Base-by-base conservation (phyloP, 73 alveolate genomes). In the Paramecium sonneborni region DNA sequence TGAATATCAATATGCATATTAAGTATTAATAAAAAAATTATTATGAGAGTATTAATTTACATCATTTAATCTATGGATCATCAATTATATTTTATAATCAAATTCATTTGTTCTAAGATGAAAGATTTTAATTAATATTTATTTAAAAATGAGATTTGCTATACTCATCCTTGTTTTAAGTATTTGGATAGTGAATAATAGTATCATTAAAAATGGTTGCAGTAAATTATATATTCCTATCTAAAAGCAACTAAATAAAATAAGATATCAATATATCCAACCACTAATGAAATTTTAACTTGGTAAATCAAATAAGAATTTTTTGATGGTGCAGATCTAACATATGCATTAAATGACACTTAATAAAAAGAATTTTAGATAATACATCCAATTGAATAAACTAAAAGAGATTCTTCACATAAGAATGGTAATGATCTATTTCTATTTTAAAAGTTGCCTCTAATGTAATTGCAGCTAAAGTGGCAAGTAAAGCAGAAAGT, bases 291-390 rank as follows among this genome's bases (percentile, higher is more conserved):
- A 15, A 21, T 38, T 72, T 72, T 72, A 37, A 20, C 35, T 5
- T 72, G 86, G 41, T 9, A 58, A 18, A 3, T 7, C 2, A 58
- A 34, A 72, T 72, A 58, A 3, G 86, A 35, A 3, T 72, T 72
- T 38, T 72, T 72, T 72, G 86, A 72, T 20, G 86, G 86, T 8
- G 58, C 55, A n/a, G 86, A 72, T 38, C 32, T 72, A 20, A 72
- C 86, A 14, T 72, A 72, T 15, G 35, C 52, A 3, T 62, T 62
- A 62, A 62, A 21, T 72, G 86, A 35, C 10, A 9, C 86, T n/a
- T n/a, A n/a, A n/a, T n/a, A n/a, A n/a, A n/a, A n/a, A n/a, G 57
- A 72, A 15, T 72, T 72, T 72, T 11, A 72, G 44, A 41, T 72
- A 0, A 72, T 72, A 30, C 32, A 72, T 35, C 58, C 86, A 3